Evolutionary conservation across 331 rosid genomes (phyloP).

Genomic region (Erythrophleum ivorense): DNA sequence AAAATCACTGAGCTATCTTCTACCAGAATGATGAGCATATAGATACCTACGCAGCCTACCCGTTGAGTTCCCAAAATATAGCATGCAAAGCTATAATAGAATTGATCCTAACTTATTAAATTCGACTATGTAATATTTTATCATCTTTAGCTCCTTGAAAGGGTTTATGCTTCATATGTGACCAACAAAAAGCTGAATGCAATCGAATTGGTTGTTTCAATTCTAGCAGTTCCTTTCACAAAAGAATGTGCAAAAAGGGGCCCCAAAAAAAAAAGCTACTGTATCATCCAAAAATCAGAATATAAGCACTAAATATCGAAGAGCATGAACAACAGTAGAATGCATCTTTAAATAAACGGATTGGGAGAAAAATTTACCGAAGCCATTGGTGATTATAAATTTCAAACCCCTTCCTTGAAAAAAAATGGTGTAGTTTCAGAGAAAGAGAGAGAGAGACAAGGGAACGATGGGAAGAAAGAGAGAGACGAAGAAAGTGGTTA

Average conservation of each 20-base stretch:
- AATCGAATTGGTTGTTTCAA: not conserved
- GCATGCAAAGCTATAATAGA: not conserved
- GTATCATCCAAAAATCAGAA: not conserved
- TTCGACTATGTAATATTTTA: not conserved
- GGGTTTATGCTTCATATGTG: not conserved
- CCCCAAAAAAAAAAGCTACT: not conserved
- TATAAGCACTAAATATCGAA: not conserved
- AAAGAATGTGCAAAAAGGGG: not conserved
- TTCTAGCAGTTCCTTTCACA: not conserved
- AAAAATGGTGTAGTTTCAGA: not conserved
- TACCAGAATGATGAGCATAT: not conserved
- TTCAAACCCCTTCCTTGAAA: conserved; percentile 27
- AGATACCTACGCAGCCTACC: not conserved
- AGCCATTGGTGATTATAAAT: conserved; percentile 45
- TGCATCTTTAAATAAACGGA: not conserved
- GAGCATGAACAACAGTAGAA: not conserved
- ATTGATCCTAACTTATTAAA: not conserved
- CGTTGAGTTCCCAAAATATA: too few relatives aligned
- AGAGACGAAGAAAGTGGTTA: not conserved
- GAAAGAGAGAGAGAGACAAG: not conserved
- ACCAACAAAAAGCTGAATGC: not conserved
- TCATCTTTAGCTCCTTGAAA: not conserved
- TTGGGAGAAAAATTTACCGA: conserved; percentile 41
- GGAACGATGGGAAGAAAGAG: conserved; percentile 7
- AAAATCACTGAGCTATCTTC: not conserved